Evolutionary conservation across 495 filamentous ascomycete genomes (phyloP), one percentile per base, ranked within the genome.

Genomic region (Aspergillus saccharolyticus): DNA sequence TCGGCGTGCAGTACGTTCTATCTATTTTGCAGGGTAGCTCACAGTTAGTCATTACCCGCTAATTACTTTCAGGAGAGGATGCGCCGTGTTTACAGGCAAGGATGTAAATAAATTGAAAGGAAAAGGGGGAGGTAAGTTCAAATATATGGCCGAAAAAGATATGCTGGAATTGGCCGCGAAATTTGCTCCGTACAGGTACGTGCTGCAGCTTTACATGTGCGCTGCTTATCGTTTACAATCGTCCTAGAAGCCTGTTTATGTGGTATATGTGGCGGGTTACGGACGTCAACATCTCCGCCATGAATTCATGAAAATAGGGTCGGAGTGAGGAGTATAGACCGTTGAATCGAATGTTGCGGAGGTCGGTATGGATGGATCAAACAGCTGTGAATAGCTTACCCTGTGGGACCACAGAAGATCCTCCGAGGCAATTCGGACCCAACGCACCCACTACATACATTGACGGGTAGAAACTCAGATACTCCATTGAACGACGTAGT

Each of bases 241-340:
- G 4, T n/a, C 20, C 21, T 55, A 86, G 86, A 66, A 87, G 80
- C 63, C 67, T 90, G 17, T 90, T 88, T 53, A 89, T 89, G 86
- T 95, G 89, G 89, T 92, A 91, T 70, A 93, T 95, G 89, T 97
- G 92, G 92, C 77, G 85, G 51, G 81, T 91, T 16, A 86, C 88
- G 64, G 82, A 87, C 61, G 89, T 90, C 3, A 84, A 94, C 72
- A 67, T 92, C 9, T 81, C 81, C 48, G 83, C 84, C 42, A 70
- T 90, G 72, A 80, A 82, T 43, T 20, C 33, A 9, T 62, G n/a
- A n/a, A n/a, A n/a, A n/a, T n/a, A n/a, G n/a, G n/a, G n/a, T n/a
- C n/a, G n/a, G n/a, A n/a, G n/a, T n/a, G n/a, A n/a, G n/a, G n/a
- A n/a, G n/a, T n/a, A n/a, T n/a, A n/a, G n/a, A n/a, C n/a, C n/a